These are phyloP conservation scores for Gloeopeniophorella convolvens DNA, from an alignment of 768 basidiomycete species.

Conservation along the genomic window DNA sequence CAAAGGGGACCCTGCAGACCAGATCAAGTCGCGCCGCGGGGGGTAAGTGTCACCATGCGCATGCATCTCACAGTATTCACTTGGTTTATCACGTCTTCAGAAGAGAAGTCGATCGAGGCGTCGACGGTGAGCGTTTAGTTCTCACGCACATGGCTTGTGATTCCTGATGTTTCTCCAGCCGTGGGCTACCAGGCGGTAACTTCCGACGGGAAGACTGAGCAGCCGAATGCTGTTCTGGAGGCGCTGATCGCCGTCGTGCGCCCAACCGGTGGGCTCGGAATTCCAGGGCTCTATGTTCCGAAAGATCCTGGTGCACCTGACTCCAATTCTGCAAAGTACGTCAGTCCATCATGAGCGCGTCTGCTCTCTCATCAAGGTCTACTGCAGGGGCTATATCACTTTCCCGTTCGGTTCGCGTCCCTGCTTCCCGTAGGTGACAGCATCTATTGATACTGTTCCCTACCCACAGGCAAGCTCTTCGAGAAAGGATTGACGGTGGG, in stretches of 20 bases:
- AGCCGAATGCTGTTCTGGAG: slow-evolving; percentile 49
- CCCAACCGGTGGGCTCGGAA: slow-evolving; percentile 50
- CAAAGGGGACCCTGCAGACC: slow-evolving; percentile 41
- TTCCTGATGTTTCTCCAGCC: slow-evolving; percentile 15
- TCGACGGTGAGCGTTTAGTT: slow-evolving; percentile 32
- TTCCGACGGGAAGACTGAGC: slow-evolving; percentile 47
- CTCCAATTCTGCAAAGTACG: slow-evolving; percentile 40
- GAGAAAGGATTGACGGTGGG: slow-evolving; percentile 50
- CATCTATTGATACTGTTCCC: no score
- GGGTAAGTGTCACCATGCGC: slow-evolving; percentile 30
- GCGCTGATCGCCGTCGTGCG: slow-evolving; percentile 45
- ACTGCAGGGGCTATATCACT: slow-evolving; percentile 40
- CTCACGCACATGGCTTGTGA: not conserved
- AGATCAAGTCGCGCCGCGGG: slow-evolving; percentile 38
- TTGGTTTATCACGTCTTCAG: slow-evolving; percentile 21
- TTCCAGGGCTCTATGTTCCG: slow-evolving; percentile 51
- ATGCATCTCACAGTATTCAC: not conserved
- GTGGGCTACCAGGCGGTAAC: slow-evolving; percentile 52
- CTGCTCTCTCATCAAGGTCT: not conserved
- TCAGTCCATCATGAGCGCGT: slow-evolving; percentile 12
- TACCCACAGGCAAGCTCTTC: slow-evolving; percentile 35
- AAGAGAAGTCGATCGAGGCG: slow-evolving; percentile 44
- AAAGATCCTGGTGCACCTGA: slow-evolving; percentile 52
- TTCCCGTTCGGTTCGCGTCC: slow-evolving; percentile 46
- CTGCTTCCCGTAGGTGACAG: no score